Percentiles rank a stretch among this genome's conserved stretches.
These are phyloP conservation scores for Capronia americana DNA, from an alignment of 2,329 filamentous ascomycete genomes.

Conservation along the genomic window DNA sequence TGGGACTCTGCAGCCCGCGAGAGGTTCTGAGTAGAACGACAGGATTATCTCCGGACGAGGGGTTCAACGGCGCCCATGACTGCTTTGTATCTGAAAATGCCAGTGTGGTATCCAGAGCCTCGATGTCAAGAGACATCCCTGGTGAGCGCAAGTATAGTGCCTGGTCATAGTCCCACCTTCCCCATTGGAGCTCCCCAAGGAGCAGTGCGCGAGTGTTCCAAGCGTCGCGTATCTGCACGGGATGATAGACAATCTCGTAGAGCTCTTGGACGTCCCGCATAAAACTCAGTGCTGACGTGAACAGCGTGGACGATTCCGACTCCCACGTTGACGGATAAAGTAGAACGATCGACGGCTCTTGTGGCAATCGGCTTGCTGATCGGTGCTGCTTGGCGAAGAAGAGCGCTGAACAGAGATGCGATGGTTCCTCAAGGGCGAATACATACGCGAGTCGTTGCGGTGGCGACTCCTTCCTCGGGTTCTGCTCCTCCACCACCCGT, in stretches of 20 bases:
- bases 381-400: constrained; percentile 50
- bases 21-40: constrained; percentile 34
- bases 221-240: constrained; percentile 31
- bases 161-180: constrained; percentile 47
- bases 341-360: constrained; percentile 52
- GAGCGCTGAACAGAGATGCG: constrained; percentile 54
- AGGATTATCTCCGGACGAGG: constrained; percentile 33
- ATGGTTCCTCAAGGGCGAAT: constrained; percentile 52
- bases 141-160: constrained; percentile 53
- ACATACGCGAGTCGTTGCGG: constrained; percentile 44
- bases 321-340: constrained; percentile 57
- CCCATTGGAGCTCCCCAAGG: constrained; percentile 37
- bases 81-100: constrained; percentile 22
- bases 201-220: constrained; percentile 34
- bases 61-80: constrained; percentile 34
- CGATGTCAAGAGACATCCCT: constrained; percentile 48
- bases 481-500: constrained; percentile 3
- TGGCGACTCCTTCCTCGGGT: neutral
- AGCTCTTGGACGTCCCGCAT: constrained; percentile 49
- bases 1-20: constrained; percentile 33
- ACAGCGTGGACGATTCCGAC: constrained; percentile 13
- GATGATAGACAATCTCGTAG: constrained; percentile 47
- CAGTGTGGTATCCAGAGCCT: constrained; percentile 49
- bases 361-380: constrained; percentile 41
- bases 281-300: constrained; percentile 45